These are phyloP conservation scores for Lachnellula arida DNA, from an alignment of 2,329 filamentous ascomycete genomes.

Conservation along the genomic window DNA sequence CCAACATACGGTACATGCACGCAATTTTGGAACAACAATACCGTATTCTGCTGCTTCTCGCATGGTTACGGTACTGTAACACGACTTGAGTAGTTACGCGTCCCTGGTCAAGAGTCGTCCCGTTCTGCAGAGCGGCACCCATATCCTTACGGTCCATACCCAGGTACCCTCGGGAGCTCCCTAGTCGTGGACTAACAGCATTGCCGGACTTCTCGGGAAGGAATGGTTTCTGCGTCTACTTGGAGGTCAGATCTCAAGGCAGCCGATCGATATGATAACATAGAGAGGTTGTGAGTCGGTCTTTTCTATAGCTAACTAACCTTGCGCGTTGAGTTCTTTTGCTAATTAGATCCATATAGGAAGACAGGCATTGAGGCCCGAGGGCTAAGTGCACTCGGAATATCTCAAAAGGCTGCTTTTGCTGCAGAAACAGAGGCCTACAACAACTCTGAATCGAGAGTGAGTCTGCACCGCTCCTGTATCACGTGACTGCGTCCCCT, in stretches of 20 bases:
- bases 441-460: slow-evolving; percentile 51
- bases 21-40: neutral
- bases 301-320: neutral
- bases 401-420: slow-evolving; percentile 51
- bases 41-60: no score
- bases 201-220: slow-evolving; percentile 10
- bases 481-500: neutral
- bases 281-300: slow-evolving; percentile 55
- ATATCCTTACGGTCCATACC: neutral
- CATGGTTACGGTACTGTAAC: no score
- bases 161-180: neutral
- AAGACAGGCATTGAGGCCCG: slow-evolving; percentile 32
- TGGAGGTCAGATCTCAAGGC: slow-evolving; percentile 27
- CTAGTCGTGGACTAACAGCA: neutral
- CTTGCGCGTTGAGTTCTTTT: neutral
- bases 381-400: slow-evolving; percentile 41
- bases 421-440: slow-evolving; percentile 62
- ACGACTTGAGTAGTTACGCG: no score
- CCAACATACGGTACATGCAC: neutral
- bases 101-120: neutral
- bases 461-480: slow-evolving; percentile 35
- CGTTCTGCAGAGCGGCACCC: neutral
- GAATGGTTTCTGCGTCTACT: slow-evolving; percentile 18
- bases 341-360: slow-evolving; percentile 12
- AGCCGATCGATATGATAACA: slow-evolving; percentile 55